Percentiles rank a stretch among this genome's conserved stretches.
Evolutionary conservation across 129 eudicot species (phyloP).

Genomic region (Oenanthe sinensis): DNA sequence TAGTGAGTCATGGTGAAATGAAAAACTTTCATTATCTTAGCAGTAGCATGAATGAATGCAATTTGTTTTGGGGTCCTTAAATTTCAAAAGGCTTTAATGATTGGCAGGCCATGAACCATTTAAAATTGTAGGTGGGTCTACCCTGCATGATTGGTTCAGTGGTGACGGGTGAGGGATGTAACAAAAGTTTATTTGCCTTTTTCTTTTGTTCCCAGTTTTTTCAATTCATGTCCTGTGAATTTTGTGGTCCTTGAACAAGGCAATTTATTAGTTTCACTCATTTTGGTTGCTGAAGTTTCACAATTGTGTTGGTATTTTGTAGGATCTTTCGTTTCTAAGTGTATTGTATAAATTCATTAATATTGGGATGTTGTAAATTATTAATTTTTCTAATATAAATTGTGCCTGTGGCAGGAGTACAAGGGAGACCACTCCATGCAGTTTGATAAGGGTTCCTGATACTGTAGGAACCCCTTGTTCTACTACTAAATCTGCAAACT

Average conservation of each 20-base stretch:
- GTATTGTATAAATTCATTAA: neutral
- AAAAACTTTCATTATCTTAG: neutral
- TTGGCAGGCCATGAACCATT: slow-evolving; percentile 16
- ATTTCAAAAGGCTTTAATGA: slow-evolving; percentile 14
- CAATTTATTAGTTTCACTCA: neutral
- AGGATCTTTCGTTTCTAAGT: neutral
- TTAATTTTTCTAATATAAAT: neutral
- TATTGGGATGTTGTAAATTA: neutral
- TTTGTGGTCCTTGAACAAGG: neutral
- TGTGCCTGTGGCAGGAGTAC: slow-evolving; percentile 24
- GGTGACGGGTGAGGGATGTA: slow-evolving; percentile 9
- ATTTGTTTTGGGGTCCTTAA: slow-evolving; percentile 13
- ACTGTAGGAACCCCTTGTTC: slow-evolving; percentile 40
- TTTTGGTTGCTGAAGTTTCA: neutral
- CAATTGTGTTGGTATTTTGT: neutral
- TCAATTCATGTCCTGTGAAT: neutral
- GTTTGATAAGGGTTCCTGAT: slow-evolving; percentile 42
- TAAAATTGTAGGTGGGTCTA: slow-evolving; percentile 14
- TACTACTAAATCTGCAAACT: slow-evolving; percentile 32
- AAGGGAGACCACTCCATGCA: slow-evolving; percentile 60
- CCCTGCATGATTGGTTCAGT: slow-evolving; percentile 14
- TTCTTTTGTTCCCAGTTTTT: neutral
- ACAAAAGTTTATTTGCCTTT: neutral
- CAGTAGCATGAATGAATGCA: slow-evolving; percentile 13
- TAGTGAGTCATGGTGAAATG: neutral